Evolutionary conservation across 768 basidiomycete genomes (phyloP), one percentile per base, ranked within the genome.

Genomic region (Leccinum imitatum): DNA sequence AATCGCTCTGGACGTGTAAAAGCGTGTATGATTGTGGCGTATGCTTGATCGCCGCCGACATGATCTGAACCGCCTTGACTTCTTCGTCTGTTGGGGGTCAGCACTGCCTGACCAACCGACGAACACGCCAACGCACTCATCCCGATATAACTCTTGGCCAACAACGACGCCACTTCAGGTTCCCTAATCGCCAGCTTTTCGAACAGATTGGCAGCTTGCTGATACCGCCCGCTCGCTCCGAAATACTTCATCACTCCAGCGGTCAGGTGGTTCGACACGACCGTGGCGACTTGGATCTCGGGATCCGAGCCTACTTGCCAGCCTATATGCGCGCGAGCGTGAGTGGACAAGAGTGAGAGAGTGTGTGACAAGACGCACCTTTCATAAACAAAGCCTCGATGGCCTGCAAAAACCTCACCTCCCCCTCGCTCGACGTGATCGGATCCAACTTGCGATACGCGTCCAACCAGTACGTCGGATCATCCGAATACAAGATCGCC

Each of bases 281-380:
- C 81, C 3, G 95, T 96, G 1, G 97, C 97, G 14, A 99, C 96
- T 71, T 99, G 97, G 23, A 98, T 96, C 75, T 99, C 97, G 0
- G 97, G 97, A 64, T 98, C 97, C 0, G 95, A 97, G 3, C 96
- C 97, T 8, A 98, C 91, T 70, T 97, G 95, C 97, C 97, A 98
- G 35, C 96, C 95, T 95, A 64, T 21, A 37, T 47, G 30, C 51
- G 48, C 53, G 33, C n/a, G 19, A 25, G n/a, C 2, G 15, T 50
- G 17, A 56, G 30, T 44, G n/a, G 10, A n/a, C n/a, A 10, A 31
- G 5, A 19, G 23, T 23, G 3, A 5, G 25, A 14, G 19, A 5
- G 30, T 9, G 15, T 4, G 14, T 10, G 39, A 25, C 4, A 37
- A 0, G 1, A 53, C 51, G 15, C 25, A 87, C 94, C 95, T 75